Percentiles rank a stretch among this genome's conserved stretches.
These are phyloP conservation scores for Tolypocladium ovalisporum DNA, from an alignment of 2,329 filamentous ascomycete genomes.

Conservation along the genomic window DNA sequence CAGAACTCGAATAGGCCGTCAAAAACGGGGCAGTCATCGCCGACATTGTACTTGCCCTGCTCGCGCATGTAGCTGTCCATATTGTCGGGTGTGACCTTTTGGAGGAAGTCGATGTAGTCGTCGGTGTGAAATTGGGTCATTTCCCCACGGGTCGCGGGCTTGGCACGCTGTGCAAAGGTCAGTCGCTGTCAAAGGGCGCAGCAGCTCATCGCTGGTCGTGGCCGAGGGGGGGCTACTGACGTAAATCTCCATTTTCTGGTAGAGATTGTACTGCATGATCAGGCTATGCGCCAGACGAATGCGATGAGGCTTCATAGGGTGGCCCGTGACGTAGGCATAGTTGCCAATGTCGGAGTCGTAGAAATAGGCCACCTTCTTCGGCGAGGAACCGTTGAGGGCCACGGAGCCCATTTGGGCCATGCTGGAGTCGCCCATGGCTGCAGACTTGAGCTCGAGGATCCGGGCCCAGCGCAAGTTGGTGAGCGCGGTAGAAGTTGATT, in stretches of 20 bases:
- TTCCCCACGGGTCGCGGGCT: constrained; percentile 79
- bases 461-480: background rate
- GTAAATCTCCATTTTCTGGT: constrained; percentile 95
- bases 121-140: constrained; percentile 90
- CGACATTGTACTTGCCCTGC: constrained; percentile 87
- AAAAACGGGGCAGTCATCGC: constrained; percentile 95
- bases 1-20: constrained; percentile 97
- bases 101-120: constrained; percentile 92
- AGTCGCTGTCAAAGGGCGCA: background rate
- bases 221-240: constrained; percentile 42
- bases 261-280: constrained; percentile 90
- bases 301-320: constrained; percentile 98
- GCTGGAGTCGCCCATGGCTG: constrained; percentile 25
- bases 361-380: constrained; percentile 91
- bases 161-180: constrained; percentile 49
- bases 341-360: constrained; percentile 98
- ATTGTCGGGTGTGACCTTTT: constrained; percentile 94
- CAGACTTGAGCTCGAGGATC: constrained; percentile 1
- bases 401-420: constrained; percentile 30
- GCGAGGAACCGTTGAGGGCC: constrained; percentile 34
- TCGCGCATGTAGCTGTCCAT: constrained; percentile 91
- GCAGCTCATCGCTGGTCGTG: background rate
- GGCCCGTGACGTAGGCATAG: constrained; percentile 91
- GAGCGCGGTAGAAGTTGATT: background rate
- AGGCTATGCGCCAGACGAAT: constrained; percentile 91